Evolutionary conservation across 441 rosid genomes (phyloP), one percentile per base, ranked within the genome.

Genomic region (Hura crepitans): DNA sequence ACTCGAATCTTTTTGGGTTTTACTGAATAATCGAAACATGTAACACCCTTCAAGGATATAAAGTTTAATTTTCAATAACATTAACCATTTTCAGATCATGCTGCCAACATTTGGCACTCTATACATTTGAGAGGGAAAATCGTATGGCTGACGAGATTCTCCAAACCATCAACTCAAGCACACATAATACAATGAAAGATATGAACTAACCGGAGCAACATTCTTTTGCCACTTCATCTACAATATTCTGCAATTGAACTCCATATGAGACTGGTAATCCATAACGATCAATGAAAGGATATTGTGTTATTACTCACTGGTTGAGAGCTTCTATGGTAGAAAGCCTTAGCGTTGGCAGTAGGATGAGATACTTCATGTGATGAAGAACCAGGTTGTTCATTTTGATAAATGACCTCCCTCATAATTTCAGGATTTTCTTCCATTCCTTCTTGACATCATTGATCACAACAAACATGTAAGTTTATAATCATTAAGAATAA

Each of bases 11-110:
- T 62, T 25, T 27, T 42, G 30, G 28, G n/a, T 39, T 37, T 28
- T 39, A 20, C 74, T 71, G 49, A 49, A 60, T 50, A 62, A 62
- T 18, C 43, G 7, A 54, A 68, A 68, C 50, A 35, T 18, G 31
- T 53, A 15, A 15, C 18, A 49, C 0, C 54, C 54, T 17, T 49
- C 54, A 49, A 49, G 18, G 4, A 9, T 15, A 46, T 46, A 46
- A 15, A 17, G 2, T 13, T 6, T n/a, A 46, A 59, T 49, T 27
- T 17, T 65, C 56, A 65, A n/a, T 27, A 64, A 18, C 18, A 17
- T 47, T 27, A 27, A 65, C 25, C 39, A 47, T 47, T 20, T 65
- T 2, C 37, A 49, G 39, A 27, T 27, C 49, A 27, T 13, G 30
- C 9, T 23, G 25, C 2, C 33, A 33, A 2, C 6, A 6, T 33